phyloP scores from a whole-genome alignment of 2,329 filamentous ascomycete species.

The Colletotrichum eleusines region DNA sequence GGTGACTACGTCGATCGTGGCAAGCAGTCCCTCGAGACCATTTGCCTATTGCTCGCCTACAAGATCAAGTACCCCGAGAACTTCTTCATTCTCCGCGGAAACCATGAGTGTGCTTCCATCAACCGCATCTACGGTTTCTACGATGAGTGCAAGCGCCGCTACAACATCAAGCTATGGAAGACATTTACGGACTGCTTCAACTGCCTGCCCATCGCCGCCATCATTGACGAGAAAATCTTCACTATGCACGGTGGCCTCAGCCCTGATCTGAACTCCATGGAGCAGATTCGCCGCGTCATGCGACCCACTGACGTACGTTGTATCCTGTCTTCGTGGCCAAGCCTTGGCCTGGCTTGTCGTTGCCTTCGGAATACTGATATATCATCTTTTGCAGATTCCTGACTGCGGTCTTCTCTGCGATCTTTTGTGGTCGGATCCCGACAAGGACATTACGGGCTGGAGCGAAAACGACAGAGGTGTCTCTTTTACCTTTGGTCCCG shows the following conservation, averaged over 20 bases:
- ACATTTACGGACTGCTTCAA: slow-evolving; percentile 99
- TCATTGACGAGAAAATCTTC: slow-evolving; percentile 99
- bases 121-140: slow-evolving; percentile 99
- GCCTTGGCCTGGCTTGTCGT: slow-evolving; percentile 8
- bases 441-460: slow-evolving; percentile 99
- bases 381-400: slow-evolving; percentile 78
- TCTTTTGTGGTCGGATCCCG: slow-evolving; percentile 97
- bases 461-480: slow-evolving; percentile 99
- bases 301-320: slow-evolving; percentile 95
- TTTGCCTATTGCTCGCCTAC: slow-evolving; percentile 95
- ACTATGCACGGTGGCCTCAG: slow-evolving; percentile 99
- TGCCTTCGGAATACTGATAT: slow-evolving; percentile 9
- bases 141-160: slow-evolving; percentile 98
- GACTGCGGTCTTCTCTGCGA: slow-evolving; percentile 98
- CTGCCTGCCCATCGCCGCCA: slow-evolving; percentile 96
- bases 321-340: slow-evolving; percentile 36
- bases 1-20: slow-evolving; percentile 99
- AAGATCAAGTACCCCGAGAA: slow-evolving; percentile 99
- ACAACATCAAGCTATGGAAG: slow-evolving; percentile 99
- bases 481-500: slow-evolving; percentile 97
- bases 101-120: slow-evolving; percentile 99
- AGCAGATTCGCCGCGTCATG: slow-evolving; percentile 99
- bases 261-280: slow-evolving; percentile 98
- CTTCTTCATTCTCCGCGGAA: slow-evolving; percentile 98
- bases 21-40: slow-evolving; percentile 99